Base-by-base conservation (phyloP, 2,329 filamentous ascomycete species). In the Phialophora expanda region DNA sequence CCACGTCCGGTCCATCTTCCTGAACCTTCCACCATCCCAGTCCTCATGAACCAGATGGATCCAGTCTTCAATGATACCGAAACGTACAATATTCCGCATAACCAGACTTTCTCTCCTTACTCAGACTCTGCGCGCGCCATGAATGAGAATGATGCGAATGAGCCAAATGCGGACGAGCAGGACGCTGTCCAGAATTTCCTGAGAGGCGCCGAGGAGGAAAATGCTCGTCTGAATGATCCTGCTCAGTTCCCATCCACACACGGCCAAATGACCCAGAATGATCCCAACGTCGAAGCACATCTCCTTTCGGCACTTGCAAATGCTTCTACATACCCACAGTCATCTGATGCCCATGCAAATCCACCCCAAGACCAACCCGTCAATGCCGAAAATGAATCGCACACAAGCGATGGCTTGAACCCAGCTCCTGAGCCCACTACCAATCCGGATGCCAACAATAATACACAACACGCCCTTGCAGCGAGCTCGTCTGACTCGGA, bases 21-120 rank as follows among this genome's bases (percentile, higher is more conserved):
- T 71, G 86, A 89, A 77, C 87, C 88, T 61, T 84, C 87, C 72
- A 89, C 87, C 71, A 90, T 91, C 66, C 87, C 89, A 65, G 85
- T 91, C 62, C 81, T 91, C 74, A 84, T 88, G 75, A 87, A 89
- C 75, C 88, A 90, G 79, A 91, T 87, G 85, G 88, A 91, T 78
- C 87, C 87, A 62, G 80, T 85, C 72, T 89, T 90, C 82, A 88
- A 89, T 78, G 87, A 89, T 76, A 87, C 87, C 63, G 82, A 87
- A 61, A 84, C 83, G 68, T 86, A 86, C 76, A 81, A 81, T 66
- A 85, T 81, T 74, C 76, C 74, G 66, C 74, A 66, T 62, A 68
- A 71, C 41, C 71, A 73, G 63, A 70, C 57, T 55, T 70, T 73
- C 53, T 70, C 71, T 65, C 69, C 70, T 64, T 73, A 69, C 59